Conservation (phyloP, 495 filamentous ascomycete genomes). For the Eremomyces bilateralis region DNA sequence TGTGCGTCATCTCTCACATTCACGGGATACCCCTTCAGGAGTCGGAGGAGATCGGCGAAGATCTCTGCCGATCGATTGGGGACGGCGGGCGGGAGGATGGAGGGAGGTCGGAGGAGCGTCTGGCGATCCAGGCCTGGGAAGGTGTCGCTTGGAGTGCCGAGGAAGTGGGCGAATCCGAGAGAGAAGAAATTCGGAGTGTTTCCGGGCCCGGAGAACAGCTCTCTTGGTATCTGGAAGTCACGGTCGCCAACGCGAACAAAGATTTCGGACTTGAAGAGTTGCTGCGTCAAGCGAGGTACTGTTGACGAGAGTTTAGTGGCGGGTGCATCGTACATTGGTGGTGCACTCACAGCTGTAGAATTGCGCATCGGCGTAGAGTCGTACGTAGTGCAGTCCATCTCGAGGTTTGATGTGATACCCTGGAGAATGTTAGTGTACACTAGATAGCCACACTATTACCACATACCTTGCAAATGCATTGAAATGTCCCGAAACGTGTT, state of each 20-base stretch:
- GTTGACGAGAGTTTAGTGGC: conserved; percentile 9
- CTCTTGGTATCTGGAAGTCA: conserved; percentile 74
- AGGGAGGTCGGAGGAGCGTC: conserved; percentile 71
- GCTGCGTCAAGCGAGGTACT: conserved; percentile 78
- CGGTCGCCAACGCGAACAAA: conserved; percentile 71
- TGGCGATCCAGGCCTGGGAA: conserved; percentile 70
- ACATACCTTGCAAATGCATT: conserved; percentile 57
- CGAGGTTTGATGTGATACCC: conserved; percentile 73
- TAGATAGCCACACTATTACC: too few relatives aligned
- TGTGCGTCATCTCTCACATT: conserved; percentile 58
- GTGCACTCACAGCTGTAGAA: conserved; percentile 58
- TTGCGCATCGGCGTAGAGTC: conserved; percentile 83
- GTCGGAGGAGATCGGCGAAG: conserved; percentile 65
- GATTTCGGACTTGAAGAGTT: conserved; percentile 85
- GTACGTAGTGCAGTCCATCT: conserved; percentile 71
- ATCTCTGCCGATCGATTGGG: conserved; percentile 59
- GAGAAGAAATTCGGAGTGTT: conserved; percentile 93
- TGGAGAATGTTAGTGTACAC: conserved; percentile 19
- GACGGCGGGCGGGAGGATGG: conserved; percentile 61
- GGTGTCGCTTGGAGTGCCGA: conserved; percentile 52
- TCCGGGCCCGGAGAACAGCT: conserved; percentile 65
- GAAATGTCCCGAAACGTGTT: conserved; percentile 75
- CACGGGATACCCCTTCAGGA: conserved; percentile 74
- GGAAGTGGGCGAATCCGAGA: conserved; percentile 78
- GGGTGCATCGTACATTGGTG: conserved; percentile 1